A percentile compares a stretch with the other conserved stretches of the same genome.
These are phyloP conservation scores for Penicillium atrosanguineum DNA, from an alignment of 495 filamentous ascomycete genomes.

Conservation along the genomic window DNA sequence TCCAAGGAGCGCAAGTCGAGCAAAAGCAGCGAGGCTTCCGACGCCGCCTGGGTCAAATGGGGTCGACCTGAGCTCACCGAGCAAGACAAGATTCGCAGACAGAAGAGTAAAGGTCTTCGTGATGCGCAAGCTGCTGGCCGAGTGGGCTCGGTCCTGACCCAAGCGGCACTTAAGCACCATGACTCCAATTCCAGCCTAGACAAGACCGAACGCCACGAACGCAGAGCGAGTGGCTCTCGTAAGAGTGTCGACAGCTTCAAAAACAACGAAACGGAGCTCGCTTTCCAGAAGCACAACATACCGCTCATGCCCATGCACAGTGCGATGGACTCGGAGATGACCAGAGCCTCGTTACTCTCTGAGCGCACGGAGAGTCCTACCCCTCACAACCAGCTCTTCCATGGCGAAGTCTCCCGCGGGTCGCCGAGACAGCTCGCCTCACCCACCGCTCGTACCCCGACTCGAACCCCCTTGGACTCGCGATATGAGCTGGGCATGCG, in stretches of 20 bases:
- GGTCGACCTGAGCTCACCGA: conserved; percentile 49
- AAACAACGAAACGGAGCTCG: conserved; percentile 57
- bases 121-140: conserved; percentile 55
- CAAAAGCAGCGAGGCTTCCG: conserved; percentile 47
- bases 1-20: conserved; percentile 43
- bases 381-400: conserved; percentile 32
- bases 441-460: conserved; percentile 53
- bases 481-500: conserved; percentile 51
- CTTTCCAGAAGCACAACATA: conserved; percentile 59
- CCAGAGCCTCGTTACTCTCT: conserved; percentile 83
- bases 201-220: conserved; percentile 47
- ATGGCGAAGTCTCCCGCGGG: conserved; percentile 54
- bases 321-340: conserved; percentile 81
- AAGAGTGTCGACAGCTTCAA: conserved; percentile 57
- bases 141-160: conserved; percentile 58
- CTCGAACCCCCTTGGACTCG: conserved; percentile 47
- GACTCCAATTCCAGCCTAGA: conserved; percentile 61
- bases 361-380: conserved; percentile 66
- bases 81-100: conserved; percentile 51
- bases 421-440: conserved; percentile 50
- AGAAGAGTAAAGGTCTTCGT: conserved; percentile 58
- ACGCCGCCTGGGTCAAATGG: conserved; percentile 46
- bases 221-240: conserved; percentile 38
- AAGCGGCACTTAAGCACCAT: conserved; percentile 62
- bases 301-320: conserved; percentile 85